Evolutionary conservation across 306 rosid species (phyloP).

Genomic region (Parietaria judaica): DNA sequence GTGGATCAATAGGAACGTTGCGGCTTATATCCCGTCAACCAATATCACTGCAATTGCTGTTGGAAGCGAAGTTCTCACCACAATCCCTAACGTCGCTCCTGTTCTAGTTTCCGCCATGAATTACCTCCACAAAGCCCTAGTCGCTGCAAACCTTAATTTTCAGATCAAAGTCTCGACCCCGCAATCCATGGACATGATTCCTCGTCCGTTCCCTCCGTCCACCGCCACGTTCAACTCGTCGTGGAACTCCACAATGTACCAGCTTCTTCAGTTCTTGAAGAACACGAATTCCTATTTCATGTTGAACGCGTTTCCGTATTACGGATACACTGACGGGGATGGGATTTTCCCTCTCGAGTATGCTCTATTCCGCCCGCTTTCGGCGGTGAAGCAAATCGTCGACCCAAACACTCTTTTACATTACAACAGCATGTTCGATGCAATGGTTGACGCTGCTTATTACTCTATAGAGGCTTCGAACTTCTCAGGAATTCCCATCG

Average conservation of each 20-base stretch:
- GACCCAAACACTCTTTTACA: constrained; percentile 84
- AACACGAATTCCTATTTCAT: constrained; percentile 70
- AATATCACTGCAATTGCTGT: constrained; percentile 82
- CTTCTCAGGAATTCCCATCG: constrained; percentile 56
- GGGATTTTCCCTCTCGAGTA: constrained; percentile 85
- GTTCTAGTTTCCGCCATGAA: constrained; percentile 80
- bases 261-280: constrained; percentile 65
- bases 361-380: constrained; percentile 71
- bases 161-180: constrained; percentile 78
- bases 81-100: constrained; percentile 62
- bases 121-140: constrained; percentile 64
- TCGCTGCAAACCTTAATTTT: constrained; percentile 69
- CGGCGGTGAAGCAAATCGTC: constrained; percentile 85
- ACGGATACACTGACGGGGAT: constrained; percentile 56
- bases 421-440: constrained; percentile 85
- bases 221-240: constrained; percentile 65
- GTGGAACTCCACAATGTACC: constrained; percentile 59
- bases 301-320: constrained; percentile 71
- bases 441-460: constrained; percentile 88
- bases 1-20: constrained; percentile 77
- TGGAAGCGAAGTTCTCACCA: constrained; percentile 81
- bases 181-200: constrained; percentile 68
- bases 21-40: constrained; percentile 67
- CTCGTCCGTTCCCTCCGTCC: constrained; percentile 80
- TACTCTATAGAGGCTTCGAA: constrained; percentile 64